A percentile compares a stretch with the other conserved stretches of the same genome.
These are phyloP conservation scores for Neofusicoccum sp. DNA, from an alignment of 2,329 filamentous ascomycete genomes.

Conservation along the genomic window DNA sequence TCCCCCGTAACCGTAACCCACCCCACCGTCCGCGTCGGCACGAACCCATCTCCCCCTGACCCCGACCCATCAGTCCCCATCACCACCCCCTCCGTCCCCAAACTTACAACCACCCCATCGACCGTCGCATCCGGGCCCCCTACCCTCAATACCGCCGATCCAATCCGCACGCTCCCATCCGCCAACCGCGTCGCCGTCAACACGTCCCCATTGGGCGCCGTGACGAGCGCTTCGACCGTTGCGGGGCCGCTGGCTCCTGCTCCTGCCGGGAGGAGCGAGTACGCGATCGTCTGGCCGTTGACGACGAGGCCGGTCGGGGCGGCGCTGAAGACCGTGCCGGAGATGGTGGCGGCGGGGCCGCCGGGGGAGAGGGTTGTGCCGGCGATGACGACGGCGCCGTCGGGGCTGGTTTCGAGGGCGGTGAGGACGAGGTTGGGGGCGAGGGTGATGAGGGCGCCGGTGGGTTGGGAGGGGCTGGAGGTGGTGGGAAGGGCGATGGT, in stretches of 20 bases:
- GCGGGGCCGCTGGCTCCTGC: too few species aligned
- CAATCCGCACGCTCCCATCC: neutral
- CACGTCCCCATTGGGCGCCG: neutral
- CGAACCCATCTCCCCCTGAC: too few species aligned
- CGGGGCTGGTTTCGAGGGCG: neutral
- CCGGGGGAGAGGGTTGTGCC: neutral
- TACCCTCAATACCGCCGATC: neutral
- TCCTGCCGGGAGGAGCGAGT: neutral
- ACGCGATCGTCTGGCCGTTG: neutral
- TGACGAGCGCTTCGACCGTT: neutral
- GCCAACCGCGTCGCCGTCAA: neutral
- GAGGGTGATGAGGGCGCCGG: constrained; percentile 2
- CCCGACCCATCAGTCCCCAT: neutral
- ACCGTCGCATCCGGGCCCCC: neutral
- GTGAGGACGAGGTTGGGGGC: neutral
- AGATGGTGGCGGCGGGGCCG: neutral
- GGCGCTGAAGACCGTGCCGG: neutral
- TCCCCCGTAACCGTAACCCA: neutral
- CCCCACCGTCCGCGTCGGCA: neutral
- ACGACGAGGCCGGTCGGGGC: neutral
- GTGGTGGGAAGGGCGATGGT: neutral
- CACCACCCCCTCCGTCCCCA: neutral
- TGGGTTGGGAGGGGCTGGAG: neutral
- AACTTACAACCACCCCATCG: neutral
- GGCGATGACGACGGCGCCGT: neutral